Percentiles rank a stretch among this genome's conserved stretches.
Evolutionary conservation across 495 filamentous ascomycete species (phyloP).

Genomic region (Aspergillus biplanus): DNA sequence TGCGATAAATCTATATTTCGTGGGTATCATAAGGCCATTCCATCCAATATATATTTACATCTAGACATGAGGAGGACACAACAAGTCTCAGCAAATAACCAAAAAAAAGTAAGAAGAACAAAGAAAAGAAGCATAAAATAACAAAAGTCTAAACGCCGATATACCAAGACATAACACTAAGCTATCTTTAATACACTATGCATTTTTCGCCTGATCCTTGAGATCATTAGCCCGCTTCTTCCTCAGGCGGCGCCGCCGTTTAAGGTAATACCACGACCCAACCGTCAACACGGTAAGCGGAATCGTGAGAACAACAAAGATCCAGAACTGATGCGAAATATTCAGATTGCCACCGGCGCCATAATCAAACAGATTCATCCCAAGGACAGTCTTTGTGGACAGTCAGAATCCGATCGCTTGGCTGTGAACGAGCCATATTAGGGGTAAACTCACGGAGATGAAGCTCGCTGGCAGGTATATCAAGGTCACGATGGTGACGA

Average conservation of each 20-base stretch:
- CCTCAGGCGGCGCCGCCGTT: background rate
- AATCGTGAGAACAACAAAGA: conserved; percentile 32
- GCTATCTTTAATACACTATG: too few species aligned
- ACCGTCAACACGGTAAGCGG: conserved; percentile 35
- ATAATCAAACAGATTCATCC: conserved; percentile 35
- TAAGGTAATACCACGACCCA: conserved; percentile 22
- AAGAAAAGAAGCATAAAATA: too few species aligned
- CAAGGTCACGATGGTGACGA: conserved; percentile 43
- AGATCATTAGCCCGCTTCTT: too few species aligned
- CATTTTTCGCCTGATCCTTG: too few species aligned
- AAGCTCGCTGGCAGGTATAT: conserved; percentile 45
- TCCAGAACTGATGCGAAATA: conserved; percentile 37
- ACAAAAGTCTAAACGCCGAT: too few species aligned
- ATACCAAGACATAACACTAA: too few species aligned
- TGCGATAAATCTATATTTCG: too few species aligned
- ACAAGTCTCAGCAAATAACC: too few species aligned
- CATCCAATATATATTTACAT: too few species aligned
- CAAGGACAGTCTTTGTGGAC: conserved; percentile 26
- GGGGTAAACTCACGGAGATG: conserved; percentile 37
- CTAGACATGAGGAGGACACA: too few species aligned
- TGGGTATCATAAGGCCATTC: too few species aligned
- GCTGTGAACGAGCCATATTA: background rate
- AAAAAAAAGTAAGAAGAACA: too few species aligned
- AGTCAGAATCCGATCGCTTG: background rate
- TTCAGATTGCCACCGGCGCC: conserved; percentile 17